A percentile compares a stretch with the other conserved stretches of the same genome.
These are phyloP conservation scores for Capsaspora owczarzaki DNA, from an alignment of 78 protist genomes.

Conservation along the genomic window DNA sequence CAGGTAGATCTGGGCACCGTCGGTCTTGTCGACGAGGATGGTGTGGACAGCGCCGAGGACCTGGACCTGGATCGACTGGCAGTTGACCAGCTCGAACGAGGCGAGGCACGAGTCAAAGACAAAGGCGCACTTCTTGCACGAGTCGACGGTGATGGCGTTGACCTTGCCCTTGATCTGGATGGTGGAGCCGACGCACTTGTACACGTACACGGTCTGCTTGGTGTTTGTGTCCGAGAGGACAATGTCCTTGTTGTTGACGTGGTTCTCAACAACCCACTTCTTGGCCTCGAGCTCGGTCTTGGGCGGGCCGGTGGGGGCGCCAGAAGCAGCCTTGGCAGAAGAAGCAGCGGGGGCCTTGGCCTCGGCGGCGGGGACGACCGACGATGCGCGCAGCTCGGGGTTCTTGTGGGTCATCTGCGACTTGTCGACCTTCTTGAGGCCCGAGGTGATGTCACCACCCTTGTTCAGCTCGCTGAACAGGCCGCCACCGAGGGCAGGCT, in stretches of 20 bases:
- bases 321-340: conserved; percentile 28
- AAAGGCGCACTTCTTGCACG: conserved; percentile 70
- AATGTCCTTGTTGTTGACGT: conserved; percentile 38
- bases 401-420: conserved; percentile 69
- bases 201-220: conserved; percentile 66
- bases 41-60: conserved; percentile 53
- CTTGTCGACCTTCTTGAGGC: conserved; percentile 68
- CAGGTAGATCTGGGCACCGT: conserved; percentile 58
- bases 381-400: conserved; percentile 37
- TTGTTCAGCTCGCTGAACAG: conserved; percentile 53
- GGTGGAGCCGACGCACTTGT: conserved; percentile 49
- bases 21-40: conserved; percentile 71
- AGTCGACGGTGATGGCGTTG: conserved; percentile 70
- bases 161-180: conserved; percentile 75
- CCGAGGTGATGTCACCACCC: conserved; percentile 67
- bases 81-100: conserved; percentile 70
- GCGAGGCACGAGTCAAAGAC: conserved; percentile 71
- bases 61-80: conserved; percentile 64
- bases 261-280: conserved; percentile 76
- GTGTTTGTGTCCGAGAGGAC: conserved; percentile 24
- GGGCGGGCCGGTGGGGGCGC: conserved; percentile 20
- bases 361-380: conserved; percentile 19
- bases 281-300: conserved; percentile 52
- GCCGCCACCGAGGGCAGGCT: conserved; percentile 18
- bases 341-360: conserved; percentile 18